Evolutionary conservation across 257 asterid genomes (phyloP), one percentile per base, ranked within the genome.

Genomic region (Pogostemon cablin): DNA sequence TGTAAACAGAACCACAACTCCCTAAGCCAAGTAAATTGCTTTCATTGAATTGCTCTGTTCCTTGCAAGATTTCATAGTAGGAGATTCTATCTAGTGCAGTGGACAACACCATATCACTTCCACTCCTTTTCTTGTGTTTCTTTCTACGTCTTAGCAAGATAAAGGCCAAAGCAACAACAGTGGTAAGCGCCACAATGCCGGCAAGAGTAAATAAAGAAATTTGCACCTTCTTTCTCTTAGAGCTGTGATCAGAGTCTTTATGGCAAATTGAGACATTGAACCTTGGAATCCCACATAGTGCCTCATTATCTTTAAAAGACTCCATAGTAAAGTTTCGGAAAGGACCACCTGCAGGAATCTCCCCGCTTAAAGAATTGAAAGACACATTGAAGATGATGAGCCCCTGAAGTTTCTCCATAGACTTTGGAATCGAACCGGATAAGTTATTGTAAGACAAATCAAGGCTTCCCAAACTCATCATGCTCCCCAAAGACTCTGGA

Each of bases 291-390:
- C 84, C 84, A 66, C 72, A 67, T 12, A 67, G 40, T 52, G 50
- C 72, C 35, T 50, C 35, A 39, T 67, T 67, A 3, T 39, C 79
- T 44, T 25, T 46, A 6, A 72, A 80, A 35, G 69, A 72, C 17
- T 69, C 71, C 15, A 10, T 15, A 2, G 77, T 77, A 56, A 81
- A 81, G 65, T 77, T 77, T n/a, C 4, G 10, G 44, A 81, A 81
- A 6, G 80, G 70, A 61, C 82, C 85, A 53, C 62, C 54, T 0
- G 53, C 12, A 5, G 80, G 82, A 41, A 79, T 71, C 52, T 74
- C 83, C 3, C 80, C 83, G 0, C 9, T 41, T 34, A 79, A 38
- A 5, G 6, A 38, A 66, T 79, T 79, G 75, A 70, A 75, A 37
- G 83, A 79, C 34, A 74, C 77, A 61, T 79, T 74, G 5, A 79